Base-by-base conservation (phyloP, 2,329 filamentous ascomycete genomes). In the Diaporthe sp. region DNA sequence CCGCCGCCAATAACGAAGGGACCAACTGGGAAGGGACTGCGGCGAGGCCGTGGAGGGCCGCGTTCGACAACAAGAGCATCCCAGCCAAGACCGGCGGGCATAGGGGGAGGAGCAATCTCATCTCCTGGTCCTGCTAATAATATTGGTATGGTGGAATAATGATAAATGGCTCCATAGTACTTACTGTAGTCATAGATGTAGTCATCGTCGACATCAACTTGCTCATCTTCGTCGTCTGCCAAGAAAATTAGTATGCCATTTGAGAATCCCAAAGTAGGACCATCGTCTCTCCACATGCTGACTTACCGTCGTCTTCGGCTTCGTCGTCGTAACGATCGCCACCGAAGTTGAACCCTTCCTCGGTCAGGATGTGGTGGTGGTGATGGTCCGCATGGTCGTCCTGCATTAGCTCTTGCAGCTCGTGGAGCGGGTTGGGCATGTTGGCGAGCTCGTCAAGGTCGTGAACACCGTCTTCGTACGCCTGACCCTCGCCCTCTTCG, bases 161-260 rank as follows among this genome's bases (percentile, higher is more conserved):
- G 40, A 45, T 72, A 64, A 64, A 64, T n/a, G 70, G 58, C 22
- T 72, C 35, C 50, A 22, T 40, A 45, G 42, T 72, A 86, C 88
- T 84, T 85, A 91, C 89, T 85, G 82, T 89, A 90, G 42, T 91
- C 90, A 76, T 91, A 92, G 74, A 89, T 85, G 79, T 91, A 91
- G 72, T 92, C 90, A 68, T 95, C 93, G 58, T 92, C 92, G 78
- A 93, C 89, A 22, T 91, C 90, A 40, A 91, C 90, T 30, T 92
- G 91, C 57, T 92, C 92, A 54, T 94, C 93, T 25, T 94, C 92
- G 61, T 95, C 94, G 6, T 91, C 89, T 8, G 89, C 89, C 69
- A 87, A 83, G 84, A 54, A 7, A 60, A 28, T 79, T 68, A 81
- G 78, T 82, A 64, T 30, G 50, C 28, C 33, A 12, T 67, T 52